These are phyloP conservation scores for Fragilaria crotonensis DNA, from an alignment of 108 stramenopile species.

Conservation along the genomic window DNA sequence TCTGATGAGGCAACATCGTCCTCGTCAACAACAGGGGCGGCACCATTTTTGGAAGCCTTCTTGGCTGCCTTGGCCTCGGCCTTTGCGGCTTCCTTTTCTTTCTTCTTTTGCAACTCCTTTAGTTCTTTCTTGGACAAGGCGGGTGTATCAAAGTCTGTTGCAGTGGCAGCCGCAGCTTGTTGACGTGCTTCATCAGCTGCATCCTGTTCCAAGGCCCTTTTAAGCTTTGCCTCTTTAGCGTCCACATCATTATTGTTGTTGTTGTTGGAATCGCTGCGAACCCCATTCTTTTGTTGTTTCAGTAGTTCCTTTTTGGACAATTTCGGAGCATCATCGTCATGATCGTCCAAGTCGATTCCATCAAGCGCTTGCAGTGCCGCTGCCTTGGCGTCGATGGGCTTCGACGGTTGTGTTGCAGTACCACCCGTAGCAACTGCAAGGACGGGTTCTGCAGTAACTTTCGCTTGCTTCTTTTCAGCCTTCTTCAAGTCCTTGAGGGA, in stretches of 20 bases:
- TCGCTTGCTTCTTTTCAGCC: slow-evolving; percentile 32
- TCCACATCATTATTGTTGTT: too few species aligned
- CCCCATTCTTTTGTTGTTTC: slow-evolving; percentile 14
- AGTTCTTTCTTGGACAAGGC: too few species aligned
- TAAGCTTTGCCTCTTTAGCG: too few species aligned
- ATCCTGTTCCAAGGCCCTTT: too few species aligned
- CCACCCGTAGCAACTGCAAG: slow-evolving; percentile 1
- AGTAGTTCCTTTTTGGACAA: slow-evolving; percentile 46
- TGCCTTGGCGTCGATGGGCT: slow-evolving; percentile 16
- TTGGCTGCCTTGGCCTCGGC: slow-evolving; percentile 26
- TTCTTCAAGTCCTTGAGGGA: slow-evolving; percentile 30
- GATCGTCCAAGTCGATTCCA: slow-evolving; percentile 25
- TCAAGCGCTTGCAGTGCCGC: slow-evolving; percentile 26
- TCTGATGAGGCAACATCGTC: slow-evolving; percentile 11
- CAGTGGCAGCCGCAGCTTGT: too few species aligned
- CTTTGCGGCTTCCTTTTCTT: slow-evolving; percentile 48
- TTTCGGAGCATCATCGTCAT: slow-evolving; percentile 19
- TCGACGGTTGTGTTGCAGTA: not conserved
- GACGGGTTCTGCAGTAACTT: slow-evolving; percentile 4
- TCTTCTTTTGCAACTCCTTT: slow-evolving; percentile 38
- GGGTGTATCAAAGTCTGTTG: too few species aligned
- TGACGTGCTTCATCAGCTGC: too few species aligned
- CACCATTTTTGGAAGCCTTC: slow-evolving; percentile 14
- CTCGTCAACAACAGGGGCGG: slow-evolving; percentile 9
- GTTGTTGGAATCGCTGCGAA: too few species aligned